phyloP scores from a whole-genome alignment of 2,329 filamentous ascomycete genomes.

The Exophiala sideris region DNA sequence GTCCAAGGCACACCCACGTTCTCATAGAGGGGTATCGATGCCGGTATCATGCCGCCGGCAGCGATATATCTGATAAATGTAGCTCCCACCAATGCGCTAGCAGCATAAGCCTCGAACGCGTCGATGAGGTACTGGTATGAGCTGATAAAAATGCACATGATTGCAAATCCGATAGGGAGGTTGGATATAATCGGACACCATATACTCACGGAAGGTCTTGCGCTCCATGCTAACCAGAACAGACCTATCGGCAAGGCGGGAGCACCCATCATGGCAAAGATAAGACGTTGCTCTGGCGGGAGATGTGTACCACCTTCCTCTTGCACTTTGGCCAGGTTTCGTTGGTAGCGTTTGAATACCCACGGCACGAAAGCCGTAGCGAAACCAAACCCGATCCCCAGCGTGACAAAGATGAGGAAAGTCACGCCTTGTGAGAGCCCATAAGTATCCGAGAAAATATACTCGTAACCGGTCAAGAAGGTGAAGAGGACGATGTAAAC shows the following conservation, averaged over 20 bases:
- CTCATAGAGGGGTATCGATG: constrained; percentile 36
- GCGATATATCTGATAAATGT: too few species aligned
- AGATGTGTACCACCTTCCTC: constrained; percentile 48
- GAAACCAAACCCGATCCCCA: constrained; percentile 42
- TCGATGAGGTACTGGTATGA: too few species aligned
- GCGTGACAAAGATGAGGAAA: constrained; percentile 47
- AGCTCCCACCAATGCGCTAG: too few species aligned
- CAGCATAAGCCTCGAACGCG: too few species aligned
- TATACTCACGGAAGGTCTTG: too few species aligned
- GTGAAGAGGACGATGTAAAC: constrained; percentile 35
- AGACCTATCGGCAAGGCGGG: constrained; percentile 24
- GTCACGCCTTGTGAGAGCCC: constrained; percentile 43
- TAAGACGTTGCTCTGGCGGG: constrained; percentile 64
- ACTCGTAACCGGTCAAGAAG: constrained; percentile 47
- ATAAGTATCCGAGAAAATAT: constrained; percentile 51
- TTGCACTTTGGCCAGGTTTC: constrained; percentile 49
- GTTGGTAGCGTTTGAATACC: constrained; percentile 55
- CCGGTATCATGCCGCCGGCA: constrained; percentile 29
- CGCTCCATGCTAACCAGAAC: too few species aligned
- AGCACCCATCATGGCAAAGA: constrained; percentile 53
- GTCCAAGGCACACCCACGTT: constrained; percentile 39
- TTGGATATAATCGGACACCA: too few species aligned
- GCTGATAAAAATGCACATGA: too few species aligned
- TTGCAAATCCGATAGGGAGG: too few species aligned
- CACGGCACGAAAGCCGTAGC: constrained; percentile 45